Evolutionary conservation across 2,329 filamentous ascomycete species (phyloP), one percentile per base, ranked within the genome.

Genomic region (Colletotrichum aenigma): DNA sequence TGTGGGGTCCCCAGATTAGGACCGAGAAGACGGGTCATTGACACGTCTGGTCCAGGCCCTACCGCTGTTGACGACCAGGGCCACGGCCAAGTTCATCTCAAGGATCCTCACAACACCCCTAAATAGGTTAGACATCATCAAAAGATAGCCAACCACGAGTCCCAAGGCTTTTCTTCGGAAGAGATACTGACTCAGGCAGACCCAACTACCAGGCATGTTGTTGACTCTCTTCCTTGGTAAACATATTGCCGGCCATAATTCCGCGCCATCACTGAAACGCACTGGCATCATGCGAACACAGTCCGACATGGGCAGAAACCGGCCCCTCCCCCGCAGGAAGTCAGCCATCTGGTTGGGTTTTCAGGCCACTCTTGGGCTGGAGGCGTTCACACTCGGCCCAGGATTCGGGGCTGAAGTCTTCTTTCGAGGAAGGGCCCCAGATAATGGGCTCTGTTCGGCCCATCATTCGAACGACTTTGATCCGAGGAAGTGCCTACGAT

Each of bases 401-500:
- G 18, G 9, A 30, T 28, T 28, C 12, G 61, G 24, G 28, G 13
- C n/a, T 38, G 52, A 55, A 66, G 13, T 24, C 6, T 34, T 24
- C 24, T 58, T 15, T n/a, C 8, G n/a, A 62, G 43, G 21, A 66
- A 66, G 12, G 10, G 28, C 48, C 38, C 62, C 15, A 13, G 12
- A 56, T 28, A 38, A 28, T 43, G 18, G 68, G 16, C 28, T 55
- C 18, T 21, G 21, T 16, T 66, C 72, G 72, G 72, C 24, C 52
- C 28, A 74, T 74, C 60, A 32, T 60, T 55, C 16, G 30, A 30
- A 62, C 68, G 72, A 75, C 8, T 34, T 71, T 71, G 55, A 56
- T 30, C 72, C 68, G 72, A 75, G 26, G 72, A 75, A 71, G 72
- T 71, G 72, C 72, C 72, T 72, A 43, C 26, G 32, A 61, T 5